A percentile compares a stretch with the other conserved stretches of the same genome.
These are phyloP conservation scores for Geotrichum fermentans DNA, from an alignment of 1,139 yeast genomes.

Conservation along the genomic window DNA sequence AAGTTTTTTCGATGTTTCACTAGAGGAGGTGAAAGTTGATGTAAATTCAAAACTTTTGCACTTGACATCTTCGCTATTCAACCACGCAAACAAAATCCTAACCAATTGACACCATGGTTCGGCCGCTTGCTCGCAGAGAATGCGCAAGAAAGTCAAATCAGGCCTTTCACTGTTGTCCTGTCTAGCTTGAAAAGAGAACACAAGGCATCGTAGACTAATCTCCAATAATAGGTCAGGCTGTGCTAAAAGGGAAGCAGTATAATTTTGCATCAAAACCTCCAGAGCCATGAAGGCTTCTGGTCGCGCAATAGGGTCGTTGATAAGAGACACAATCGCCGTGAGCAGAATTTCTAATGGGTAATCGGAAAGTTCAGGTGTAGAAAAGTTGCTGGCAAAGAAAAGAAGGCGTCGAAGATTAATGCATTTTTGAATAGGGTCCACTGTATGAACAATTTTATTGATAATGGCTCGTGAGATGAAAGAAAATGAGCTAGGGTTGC, in stretches of 20 bases:
- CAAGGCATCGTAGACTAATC: constrained; percentile 1
- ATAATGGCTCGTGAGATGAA: constrained; percentile 7
- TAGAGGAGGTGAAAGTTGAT: background rate
- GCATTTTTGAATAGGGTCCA: constrained; percentile 18
- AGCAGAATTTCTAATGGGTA: constrained; percentile 8
- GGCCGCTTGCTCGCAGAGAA: background rate
- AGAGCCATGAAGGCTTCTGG: constrained; percentile 10
- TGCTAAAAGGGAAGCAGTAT: background rate
- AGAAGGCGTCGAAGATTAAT: constrained; percentile 15
- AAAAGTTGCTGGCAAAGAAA: constrained; percentile 11
- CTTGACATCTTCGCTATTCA: background rate
- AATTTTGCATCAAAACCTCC: background rate
- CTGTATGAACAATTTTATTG: constrained; percentile 10
- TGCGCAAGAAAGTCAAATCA: background rate
- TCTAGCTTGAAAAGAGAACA: constrained; percentile 6
- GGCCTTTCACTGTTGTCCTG: background rate
- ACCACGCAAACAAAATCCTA: too few species aligned
- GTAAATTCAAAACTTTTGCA: constrained; percentile 1
- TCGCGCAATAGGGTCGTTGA: constrained; percentile 1
- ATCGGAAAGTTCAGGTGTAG: background rate
- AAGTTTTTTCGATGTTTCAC: background rate
- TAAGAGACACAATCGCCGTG: constrained; percentile 5
- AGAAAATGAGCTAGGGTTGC: background rate
- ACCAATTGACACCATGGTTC: too few species aligned
- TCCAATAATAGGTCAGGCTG: constrained; percentile 7